Evolutionary conservation across 23 red algal species (phyloP).

Genomic region (Gracilaria gracilis): DNA sequence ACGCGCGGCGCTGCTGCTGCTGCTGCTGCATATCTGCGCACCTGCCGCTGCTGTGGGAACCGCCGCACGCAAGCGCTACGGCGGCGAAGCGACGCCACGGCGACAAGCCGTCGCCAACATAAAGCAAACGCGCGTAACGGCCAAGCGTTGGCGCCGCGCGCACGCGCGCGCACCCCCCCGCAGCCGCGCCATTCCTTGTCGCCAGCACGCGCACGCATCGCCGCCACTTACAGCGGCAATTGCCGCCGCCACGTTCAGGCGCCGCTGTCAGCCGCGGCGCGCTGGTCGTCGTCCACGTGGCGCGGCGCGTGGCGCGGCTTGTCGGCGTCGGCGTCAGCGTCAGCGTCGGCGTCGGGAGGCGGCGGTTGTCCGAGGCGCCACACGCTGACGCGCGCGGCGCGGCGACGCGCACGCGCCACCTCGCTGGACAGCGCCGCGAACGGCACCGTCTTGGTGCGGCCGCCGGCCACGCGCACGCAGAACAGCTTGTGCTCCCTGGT

Average conservation of each 20-base stretch:
- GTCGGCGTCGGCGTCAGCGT: neutral
- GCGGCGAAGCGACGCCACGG: neutral
- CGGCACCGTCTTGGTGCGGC: neutral
- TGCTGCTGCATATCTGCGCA: neutral
- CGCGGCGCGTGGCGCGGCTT: neutral
- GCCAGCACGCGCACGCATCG: neutral
- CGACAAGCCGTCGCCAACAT: constrained; percentile 9
- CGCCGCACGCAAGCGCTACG: no score
- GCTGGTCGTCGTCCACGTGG: neutral
- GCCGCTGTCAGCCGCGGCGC: neutral
- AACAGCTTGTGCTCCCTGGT: constrained; percentile 6
- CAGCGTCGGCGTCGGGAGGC: neutral
- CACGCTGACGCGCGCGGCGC: neutral
- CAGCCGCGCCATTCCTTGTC: no score
- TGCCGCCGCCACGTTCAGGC: neutral
- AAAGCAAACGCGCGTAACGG: neutral
- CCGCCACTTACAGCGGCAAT: neutral
- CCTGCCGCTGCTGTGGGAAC: no score
- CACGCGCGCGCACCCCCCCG: neutral
- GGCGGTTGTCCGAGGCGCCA: neutral
- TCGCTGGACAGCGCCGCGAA: neutral
- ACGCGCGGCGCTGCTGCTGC: neutral
- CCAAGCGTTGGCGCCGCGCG: no score
- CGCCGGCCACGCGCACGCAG: constrained; percentile 31
- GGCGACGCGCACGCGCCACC: constrained; percentile 8